Conservation (phyloP, 495 filamentous ascomycete genomes). For the Acidiella bohemica region DNA sequence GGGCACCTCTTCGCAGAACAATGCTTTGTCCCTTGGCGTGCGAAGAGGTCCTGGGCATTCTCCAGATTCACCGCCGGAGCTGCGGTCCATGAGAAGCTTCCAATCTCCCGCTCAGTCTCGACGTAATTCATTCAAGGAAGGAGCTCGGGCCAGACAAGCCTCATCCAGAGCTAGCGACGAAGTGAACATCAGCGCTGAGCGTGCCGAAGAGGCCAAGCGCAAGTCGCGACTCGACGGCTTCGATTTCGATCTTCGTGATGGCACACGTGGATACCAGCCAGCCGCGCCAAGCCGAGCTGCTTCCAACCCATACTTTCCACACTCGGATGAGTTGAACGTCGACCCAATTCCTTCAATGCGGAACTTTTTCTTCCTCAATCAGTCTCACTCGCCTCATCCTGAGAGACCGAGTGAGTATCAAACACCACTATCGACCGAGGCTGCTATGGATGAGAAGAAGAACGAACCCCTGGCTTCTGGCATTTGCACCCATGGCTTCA, state of each 20-base stretch:
- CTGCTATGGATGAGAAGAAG: conserved; percentile 16
- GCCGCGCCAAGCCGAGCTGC: not conserved
- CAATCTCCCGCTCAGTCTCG: not conserved
- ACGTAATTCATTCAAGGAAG: conserved; percentile 6
- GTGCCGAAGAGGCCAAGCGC: conserved; percentile 9
- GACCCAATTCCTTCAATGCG: not conserved
- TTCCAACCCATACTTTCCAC: not conserved
- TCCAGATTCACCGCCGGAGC: not conserved
- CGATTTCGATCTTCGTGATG: conserved; percentile 10
- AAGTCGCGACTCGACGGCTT: conserved; percentile 7
- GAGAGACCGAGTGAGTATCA: conserved; percentile 3
- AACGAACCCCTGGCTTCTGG: conserved; percentile 49
- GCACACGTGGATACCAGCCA: conserved; percentile 3
- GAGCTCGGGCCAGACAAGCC: conserved; percentile 1
- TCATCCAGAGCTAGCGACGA: conserved; percentile 1
- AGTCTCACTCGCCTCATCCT: conserved; percentile 3
- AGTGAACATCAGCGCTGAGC: conserved; percentile 7
- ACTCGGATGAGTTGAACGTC: not conserved
- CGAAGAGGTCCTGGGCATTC: conserved; percentile 6
- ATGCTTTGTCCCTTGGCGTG: conserved; percentile 4
- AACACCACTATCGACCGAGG: conserved; percentile 11
- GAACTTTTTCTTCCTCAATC: conserved; percentile 5
- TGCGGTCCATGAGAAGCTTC: not conserved
- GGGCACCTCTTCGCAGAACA: conserved; percentile 3
- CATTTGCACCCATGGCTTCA: conserved; percentile 39